Evolutionary conservation across 2,329 filamentous ascomycete genomes (phyloP), one percentile per base, ranked within the genome.

Genomic region (Talaromyces sp.): DNA sequence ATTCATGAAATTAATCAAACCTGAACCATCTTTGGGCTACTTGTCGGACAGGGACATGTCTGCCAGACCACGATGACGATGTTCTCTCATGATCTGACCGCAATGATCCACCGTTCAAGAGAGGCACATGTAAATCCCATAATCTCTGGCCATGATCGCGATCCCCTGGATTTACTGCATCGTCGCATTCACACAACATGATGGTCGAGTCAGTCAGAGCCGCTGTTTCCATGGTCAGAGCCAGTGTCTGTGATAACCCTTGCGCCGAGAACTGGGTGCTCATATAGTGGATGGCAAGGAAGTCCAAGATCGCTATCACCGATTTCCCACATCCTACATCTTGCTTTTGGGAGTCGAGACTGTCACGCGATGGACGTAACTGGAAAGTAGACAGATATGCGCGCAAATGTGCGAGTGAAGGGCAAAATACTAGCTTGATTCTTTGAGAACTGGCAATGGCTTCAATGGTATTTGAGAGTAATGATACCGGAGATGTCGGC

Each of bases 391-490:
- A 79, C 17, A 97, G 79, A 66, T 87, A 89, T 36, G 89, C 89
- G 56, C 90, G 86, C 6, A 96, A 81, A 70, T 89, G 86, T 21
- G 88, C 85, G 56, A 94, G 81, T 2, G 88, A 90, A 0, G 89
- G 85, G 56, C 85, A 82, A 73, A 95, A 97, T 36, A 84, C 76
- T 8, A 92, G 72, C 56, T 83, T 84, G 62, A 95, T 81, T 65
- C 86, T 84, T 31, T 84, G 82, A 7, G 89, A 87, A 3, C 82
- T 80, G 48, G 86, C 83, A 28, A 92, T 78, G 62, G 89, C 82
- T 56, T 85, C 81, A 13, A 96, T 82, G 0, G 88, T 85, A 28
- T 86, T 82, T 15, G 79, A 76, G 6, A 89, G 74, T 7, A 91
- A 52, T 7, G 48, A 33, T 5, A 7, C 51, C 50, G 19, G 17